Evolutionary conservation across 768 basidiomycete genomes (phyloP).

Genomic region (Pleurotus ostreatus): DNA sequence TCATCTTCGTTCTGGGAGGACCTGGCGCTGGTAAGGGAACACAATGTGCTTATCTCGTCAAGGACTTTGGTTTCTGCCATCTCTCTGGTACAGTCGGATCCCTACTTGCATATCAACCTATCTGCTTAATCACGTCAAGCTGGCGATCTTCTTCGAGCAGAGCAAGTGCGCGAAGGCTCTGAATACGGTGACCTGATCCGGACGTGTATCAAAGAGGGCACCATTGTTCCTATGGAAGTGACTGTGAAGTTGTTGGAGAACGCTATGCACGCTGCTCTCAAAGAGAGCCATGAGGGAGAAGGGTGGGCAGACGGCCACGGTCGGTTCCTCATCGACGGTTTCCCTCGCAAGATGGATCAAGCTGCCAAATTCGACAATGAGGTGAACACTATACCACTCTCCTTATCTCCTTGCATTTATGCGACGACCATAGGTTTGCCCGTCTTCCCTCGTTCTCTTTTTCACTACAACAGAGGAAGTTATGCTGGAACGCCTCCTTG

Average conservation of each 20-base stretch:
- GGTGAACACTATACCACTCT: conserved; percentile 36
- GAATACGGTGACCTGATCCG: conserved; percentile 81
- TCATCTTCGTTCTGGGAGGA: conserved; percentile 94
- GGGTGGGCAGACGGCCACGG: conserved; percentile 73
- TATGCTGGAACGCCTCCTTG: conserved; percentile 80
- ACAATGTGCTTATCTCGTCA: conserved; percentile 81
- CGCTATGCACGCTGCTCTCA: conserved; percentile 72
- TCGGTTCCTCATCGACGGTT: conserved; percentile 94
- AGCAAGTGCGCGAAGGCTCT: conserved; percentile 85
- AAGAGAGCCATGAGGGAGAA: conserved; percentile 33
- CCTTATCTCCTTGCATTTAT: conserved; percentile 1
- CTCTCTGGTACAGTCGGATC: conserved; percentile 66
- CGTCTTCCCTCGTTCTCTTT: conserved; percentile 77
- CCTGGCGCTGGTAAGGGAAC: conserved; percentile 99
- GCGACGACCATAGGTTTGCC: conserved; percentile 60
- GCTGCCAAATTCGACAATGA: conserved; percentile 85
- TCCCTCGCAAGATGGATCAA: conserved; percentile 99
- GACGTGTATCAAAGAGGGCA: conserved; percentile 85
- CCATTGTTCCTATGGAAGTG: conserved; percentile 94
- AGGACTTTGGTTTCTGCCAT: conserved; percentile 86
- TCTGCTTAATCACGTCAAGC: conserved; percentile 42
- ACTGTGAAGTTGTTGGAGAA: conserved; percentile 94
- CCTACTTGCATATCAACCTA: background rate
- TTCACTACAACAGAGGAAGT: conserved; percentile 85
- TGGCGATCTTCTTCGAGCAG: conserved; percentile 95